Conservation (phyloP, 331 rosid species). For the Telfairia occidentalis region DNA sequence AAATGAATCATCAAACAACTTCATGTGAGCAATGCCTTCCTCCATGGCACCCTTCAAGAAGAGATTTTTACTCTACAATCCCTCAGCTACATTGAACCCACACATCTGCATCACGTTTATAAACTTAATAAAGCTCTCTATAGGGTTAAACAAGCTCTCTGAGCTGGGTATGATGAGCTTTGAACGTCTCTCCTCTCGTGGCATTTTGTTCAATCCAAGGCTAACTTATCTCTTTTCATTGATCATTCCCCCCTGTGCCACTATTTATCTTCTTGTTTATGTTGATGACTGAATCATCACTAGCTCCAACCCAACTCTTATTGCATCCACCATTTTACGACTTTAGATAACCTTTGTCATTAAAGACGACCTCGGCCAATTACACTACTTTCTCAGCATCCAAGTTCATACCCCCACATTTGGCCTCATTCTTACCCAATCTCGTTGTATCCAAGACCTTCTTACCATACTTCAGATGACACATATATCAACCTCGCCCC, state of each 20-base stretch:
- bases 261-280: not conserved
- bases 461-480: rapidly evolving
- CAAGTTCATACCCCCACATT: not conserved
- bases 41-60: not conserved
- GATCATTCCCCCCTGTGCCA: not conserved
- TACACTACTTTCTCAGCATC: not conserved
- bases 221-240: too few relatives aligned
- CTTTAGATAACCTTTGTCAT: not conserved
- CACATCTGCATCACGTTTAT: rapidly evolving
- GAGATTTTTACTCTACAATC: too few relatives aligned
- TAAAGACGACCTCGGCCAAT: not conserved
- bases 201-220: not conserved
- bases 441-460: not conserved
- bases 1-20: not conserved
- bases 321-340: too few relatives aligned
- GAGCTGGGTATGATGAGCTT: not conserved
- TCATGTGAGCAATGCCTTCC: too few relatives aligned
- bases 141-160: not conserved
- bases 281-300: not conserved
- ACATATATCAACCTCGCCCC: not conserved
- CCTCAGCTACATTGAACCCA: not conserved
- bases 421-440: not conserved
- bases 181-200: rapidly evolving
- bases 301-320: rapidly evolving
- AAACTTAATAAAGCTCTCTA: not conserved